These are phyloP conservation scores for Solanum chilense DNA, from an alignment of 257 asterid genomes.

Conservation along the genomic window DNA sequence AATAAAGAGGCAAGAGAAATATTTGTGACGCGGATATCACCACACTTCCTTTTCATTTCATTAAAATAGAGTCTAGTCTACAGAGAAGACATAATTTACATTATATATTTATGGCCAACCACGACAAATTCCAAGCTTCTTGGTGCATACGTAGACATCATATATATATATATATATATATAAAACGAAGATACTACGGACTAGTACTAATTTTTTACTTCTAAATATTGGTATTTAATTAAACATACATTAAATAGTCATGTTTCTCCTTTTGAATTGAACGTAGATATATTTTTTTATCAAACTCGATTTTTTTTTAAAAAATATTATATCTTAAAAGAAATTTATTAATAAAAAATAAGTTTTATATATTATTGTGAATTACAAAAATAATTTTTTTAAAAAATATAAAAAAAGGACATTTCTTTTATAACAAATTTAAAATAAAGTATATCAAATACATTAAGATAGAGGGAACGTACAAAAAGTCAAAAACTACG, in stretches of 20 bases:
- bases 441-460: not conserved
- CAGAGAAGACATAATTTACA: not conserved
- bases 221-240: not conserved
- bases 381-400: not conserved
- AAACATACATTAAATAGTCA: not conserved
- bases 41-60: slow-evolving; percentile 8
- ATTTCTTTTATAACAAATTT: not conserved
- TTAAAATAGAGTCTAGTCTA: not conserved
- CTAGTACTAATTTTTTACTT: not conserved
- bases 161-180: not conserved
- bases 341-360: not conserved
- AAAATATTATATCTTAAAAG: not conserved
- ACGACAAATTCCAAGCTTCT: slow-evolving; percentile 47
- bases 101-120: not conserved
- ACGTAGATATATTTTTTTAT: no score
- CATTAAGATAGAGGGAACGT: not conserved
- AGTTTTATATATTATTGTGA: not conserved
- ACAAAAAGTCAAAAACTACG: not conserved
- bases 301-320: not conserved
- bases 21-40: slow-evolving; percentile 24
- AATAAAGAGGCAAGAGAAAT: not conserved
- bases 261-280: not conserved
- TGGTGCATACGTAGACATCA: slow-evolving; percentile 28
- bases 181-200: not conserved
- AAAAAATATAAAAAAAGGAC: not conserved